phyloP scores from a whole-genome alignment of 179 eudicot genomes.

The Drosera spatulata region DNA sequence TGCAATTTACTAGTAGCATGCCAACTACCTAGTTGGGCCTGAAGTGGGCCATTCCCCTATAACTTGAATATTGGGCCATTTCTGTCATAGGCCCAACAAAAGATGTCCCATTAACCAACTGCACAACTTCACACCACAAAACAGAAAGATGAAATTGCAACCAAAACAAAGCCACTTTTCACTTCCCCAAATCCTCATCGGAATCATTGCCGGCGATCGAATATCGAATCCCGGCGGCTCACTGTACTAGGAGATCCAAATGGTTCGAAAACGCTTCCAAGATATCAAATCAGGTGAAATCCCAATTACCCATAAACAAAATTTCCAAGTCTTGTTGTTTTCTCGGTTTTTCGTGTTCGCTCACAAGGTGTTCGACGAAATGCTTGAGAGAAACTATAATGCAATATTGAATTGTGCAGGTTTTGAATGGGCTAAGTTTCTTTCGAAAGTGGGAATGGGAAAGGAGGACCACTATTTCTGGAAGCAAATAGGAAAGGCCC shows the following conservation, averaged over 20 bases:
- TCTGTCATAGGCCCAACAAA: no score
- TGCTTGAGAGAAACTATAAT: slow-evolving; percentile 10
- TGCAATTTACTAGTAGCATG: no score
- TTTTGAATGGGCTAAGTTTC: slow-evolving; percentile 18
- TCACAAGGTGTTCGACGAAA: slow-evolving; percentile 33
- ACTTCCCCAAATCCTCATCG: no score
- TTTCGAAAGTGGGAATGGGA: slow-evolving; percentile 64
- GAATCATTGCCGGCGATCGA: no score
- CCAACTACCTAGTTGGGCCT: no score
- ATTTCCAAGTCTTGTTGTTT: background rate
- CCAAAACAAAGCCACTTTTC: no score
- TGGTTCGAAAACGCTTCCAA: slow-evolving; percentile 45
- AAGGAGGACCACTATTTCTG: slow-evolving; percentile 70
- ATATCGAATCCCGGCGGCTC: no score
- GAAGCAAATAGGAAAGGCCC: slow-evolving; percentile 79
- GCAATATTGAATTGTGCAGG: slow-evolving; percentile 9
- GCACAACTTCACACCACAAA: no score
- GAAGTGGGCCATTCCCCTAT: no score
- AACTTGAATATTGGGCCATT: no score
- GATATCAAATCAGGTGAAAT: slow-evolving; percentile 26
- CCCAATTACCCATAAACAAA: background rate
- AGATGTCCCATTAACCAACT: no score
- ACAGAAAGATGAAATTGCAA: no score
- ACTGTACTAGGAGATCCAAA: background rate
- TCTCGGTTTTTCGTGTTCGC: background rate